A percentile compares a stretch with the other conserved stretches of the same genome.
These are phyloP conservation scores for Eudorina sp. DNA, from an alignment of 139 green algal genomes.

Conservation along the genomic window DNA sequence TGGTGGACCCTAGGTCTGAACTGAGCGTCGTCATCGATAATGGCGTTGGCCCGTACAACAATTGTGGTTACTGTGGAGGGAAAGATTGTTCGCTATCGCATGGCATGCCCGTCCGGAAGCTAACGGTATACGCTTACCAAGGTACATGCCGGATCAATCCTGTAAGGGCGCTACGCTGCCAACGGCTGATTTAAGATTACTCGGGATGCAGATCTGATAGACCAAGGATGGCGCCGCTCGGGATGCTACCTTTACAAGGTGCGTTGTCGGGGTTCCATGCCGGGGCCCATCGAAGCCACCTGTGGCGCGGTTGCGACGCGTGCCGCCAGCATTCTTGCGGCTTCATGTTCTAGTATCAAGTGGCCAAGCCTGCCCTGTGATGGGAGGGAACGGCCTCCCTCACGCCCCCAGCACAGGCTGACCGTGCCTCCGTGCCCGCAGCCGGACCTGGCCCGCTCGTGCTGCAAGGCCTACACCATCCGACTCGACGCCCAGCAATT, in stretches of 20 bases:
- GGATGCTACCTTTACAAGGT: conserved; percentile 72
- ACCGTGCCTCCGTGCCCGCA: conserved; percentile 28
- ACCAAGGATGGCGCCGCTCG: conserved; percentile 66
- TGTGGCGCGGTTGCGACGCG: too few relatives aligned
- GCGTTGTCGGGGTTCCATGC: too few relatives aligned
- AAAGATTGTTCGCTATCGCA: neutral
- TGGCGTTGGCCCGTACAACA: neutral
- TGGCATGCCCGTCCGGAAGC: conserved; percentile 53
- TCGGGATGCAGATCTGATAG: conserved; percentile 61
- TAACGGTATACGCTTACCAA: conserved; percentile 63
- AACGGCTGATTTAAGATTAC: neutral
- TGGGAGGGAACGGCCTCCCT: too few relatives aligned
- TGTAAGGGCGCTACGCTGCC: too few relatives aligned
- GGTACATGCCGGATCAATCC: too few relatives aligned
- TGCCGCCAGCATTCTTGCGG: too few relatives aligned
- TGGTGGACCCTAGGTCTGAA: neutral
- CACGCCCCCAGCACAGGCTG: too few relatives aligned
- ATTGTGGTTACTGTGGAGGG: conserved; percentile 20
- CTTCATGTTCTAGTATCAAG: too few relatives aligned
- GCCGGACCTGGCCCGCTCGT: conserved; percentile 58
- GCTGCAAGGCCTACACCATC: conserved; percentile 75
- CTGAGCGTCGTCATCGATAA: neutral
- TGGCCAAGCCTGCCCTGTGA: too few relatives aligned
- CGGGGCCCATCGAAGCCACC: too few relatives aligned
- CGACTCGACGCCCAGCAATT: conserved; percentile 59